Evolutionary conservation across 352 stramenopile species (phyloP).

Genomic region (Globisporangium nodosum): DNA sequence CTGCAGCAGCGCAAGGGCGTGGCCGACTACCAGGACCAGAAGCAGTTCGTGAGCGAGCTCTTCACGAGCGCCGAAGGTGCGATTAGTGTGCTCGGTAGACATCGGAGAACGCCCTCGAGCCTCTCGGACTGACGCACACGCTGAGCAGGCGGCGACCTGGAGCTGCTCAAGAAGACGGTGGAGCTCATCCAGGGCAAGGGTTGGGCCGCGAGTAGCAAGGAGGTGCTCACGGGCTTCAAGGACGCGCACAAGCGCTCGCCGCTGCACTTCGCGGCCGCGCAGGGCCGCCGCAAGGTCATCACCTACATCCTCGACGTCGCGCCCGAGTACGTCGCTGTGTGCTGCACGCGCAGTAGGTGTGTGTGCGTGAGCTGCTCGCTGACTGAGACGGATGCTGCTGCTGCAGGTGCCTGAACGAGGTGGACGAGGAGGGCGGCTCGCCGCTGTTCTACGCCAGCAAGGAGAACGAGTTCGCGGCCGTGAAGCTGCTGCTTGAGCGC

Average conservation of each 20-base stretch:
- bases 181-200: conserved; percentile 53
- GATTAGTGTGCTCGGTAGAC: background rate
- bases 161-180: conserved; percentile 60
- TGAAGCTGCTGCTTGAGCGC: conserved; percentile 58
- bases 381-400: conserved; percentile 7
- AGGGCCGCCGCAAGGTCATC: conserved; percentile 73
- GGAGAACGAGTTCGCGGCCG: conserved; percentile 69
- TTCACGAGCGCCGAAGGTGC: conserved; percentile 70
- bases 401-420: conserved; percentile 29
- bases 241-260: conserved; percentile 77
- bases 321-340: conserved; percentile 22
- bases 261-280: conserved; percentile 74
- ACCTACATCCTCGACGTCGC: conserved; percentile 61
- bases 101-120: too few relatives aligned
- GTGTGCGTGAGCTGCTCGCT: too few relatives aligned
- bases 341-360: too few relatives aligned
- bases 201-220: conserved; percentile 41
- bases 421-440: conserved; percentile 69
- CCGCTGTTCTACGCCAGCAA: conserved; percentile 66
- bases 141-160: conserved; percentile 61
- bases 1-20: conserved; percentile 57
- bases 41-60: conserved; percentile 68
- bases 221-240: conserved; percentile 67
- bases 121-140: background rate
- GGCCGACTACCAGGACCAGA: conserved; percentile 73